Evolutionary conservation across 2,329 filamentous ascomycete genomes (phyloP).

Genomic region (Diaporthe capsici): DNA sequence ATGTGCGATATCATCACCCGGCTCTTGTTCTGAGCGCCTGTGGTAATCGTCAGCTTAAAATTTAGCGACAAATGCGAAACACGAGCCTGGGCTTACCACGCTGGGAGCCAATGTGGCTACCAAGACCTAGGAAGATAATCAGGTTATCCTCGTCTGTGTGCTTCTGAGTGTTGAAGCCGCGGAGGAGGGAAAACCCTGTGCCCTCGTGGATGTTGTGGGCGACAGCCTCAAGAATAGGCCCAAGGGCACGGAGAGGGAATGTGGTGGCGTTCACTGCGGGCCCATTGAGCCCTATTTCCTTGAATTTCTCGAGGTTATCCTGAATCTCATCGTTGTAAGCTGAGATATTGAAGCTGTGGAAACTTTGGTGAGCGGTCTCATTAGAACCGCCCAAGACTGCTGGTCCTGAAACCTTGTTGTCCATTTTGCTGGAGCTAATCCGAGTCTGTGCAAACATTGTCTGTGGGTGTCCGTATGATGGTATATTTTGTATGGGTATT

Average conservation of each 20-base stretch:
- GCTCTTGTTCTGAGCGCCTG: conserved; percentile 62
- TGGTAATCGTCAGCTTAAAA: not conserved
- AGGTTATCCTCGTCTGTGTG: conserved; percentile 68
- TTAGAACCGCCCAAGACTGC: not conserved
- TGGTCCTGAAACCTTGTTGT: not conserved
- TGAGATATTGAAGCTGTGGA: too few species aligned
- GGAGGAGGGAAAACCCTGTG: conserved; percentile 67
- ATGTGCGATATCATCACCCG: conserved; percentile 64
- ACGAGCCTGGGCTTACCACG: not conserved
- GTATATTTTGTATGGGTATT: not conserved
- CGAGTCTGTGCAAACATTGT: not conserved
- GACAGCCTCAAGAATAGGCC: conserved; percentile 51
- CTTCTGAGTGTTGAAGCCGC: conserved; percentile 63
- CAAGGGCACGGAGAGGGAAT: conserved; percentile 59
- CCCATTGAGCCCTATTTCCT: conserved; percentile 42
- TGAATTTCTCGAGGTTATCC: conserved; percentile 47
- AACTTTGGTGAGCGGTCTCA: too few species aligned
- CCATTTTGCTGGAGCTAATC: not conserved
- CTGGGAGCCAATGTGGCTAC: conserved; percentile 64
- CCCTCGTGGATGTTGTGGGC: conserved; percentile 56
- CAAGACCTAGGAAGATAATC: conserved; percentile 68
- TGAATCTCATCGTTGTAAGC: conserved; percentile 42
- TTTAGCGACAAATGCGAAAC: not conserved
- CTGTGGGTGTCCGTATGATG: not conserved
- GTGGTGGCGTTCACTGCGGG: conserved; percentile 53